Base-by-base conservation (phyloP, 768 basidiomycete species). In the Austroboletus eburneus region DNA sequence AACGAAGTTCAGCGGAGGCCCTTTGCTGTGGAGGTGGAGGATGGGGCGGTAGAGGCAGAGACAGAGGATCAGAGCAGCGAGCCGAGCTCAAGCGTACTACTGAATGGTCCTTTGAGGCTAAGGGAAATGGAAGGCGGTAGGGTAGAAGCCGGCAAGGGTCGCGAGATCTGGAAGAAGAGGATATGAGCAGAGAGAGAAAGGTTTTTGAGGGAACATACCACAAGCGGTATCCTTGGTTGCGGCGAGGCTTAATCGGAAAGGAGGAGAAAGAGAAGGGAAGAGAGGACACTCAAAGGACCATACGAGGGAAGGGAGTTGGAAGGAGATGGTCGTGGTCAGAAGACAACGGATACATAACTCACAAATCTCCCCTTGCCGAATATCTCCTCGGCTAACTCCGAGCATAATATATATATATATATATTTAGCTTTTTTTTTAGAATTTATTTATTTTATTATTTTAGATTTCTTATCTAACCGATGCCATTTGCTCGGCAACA, bases 141-240 rank as follows among this genome's bases (percentile, higher is more conserved):
- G 68, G 70, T 68, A 75, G 85, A 78, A 72, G 82, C 85, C 86
- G 85, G 76, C 83, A 90, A 91, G 89, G 88, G 88, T 91, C 87
- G 87, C 87, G 87, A 91, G 88, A 78, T 79, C 84, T 88, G 60
- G 33, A 39, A 35, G 44, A 18, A 3, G 45, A 24, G 43, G 29
- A 37, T 27, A 40, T 40, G 46, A 47, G 21, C 29, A 13, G 30
- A 10, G 2, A 3, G 5, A 16, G 5, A 6, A 9, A 3, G 3
- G 8, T 14, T 34, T 27, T 7, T 13, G n/a, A 22, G 34, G 27
- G 18, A 21, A 57, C 71, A 17, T 45, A 76, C 74, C 49, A 72
- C 74, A 76, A 70, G 74, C 74, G 74, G 69, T 67, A 71, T 76
- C 74, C 74, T 76, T 76, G 73, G 62, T 55, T 59, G 61, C 74